Evolutionary conservation across 2,329 filamentous ascomycete species (phyloP).

Genomic region (Tympanopsis confertula): DNA sequence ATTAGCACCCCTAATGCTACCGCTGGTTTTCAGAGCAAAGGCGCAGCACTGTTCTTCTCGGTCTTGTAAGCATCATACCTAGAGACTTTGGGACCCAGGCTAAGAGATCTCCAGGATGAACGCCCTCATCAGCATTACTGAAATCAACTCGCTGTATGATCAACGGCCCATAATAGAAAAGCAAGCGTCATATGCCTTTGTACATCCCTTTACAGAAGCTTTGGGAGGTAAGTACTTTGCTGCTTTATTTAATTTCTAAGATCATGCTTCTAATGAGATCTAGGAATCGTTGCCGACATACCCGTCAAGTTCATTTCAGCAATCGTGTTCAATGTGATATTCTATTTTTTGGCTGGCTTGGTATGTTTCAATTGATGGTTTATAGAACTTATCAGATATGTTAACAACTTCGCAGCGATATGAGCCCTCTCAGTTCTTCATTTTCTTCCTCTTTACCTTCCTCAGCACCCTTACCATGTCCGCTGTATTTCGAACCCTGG

Average conservation of each 20-base stretch:
- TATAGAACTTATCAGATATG: not conserved
- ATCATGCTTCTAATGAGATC: no score
- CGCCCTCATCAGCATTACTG: conserved; percentile 2
- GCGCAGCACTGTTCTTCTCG: conserved; percentile 12
- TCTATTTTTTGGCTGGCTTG: conserved; percentile 61
- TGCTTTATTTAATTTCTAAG: no score
- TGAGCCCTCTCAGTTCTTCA: conserved; percentile 53
- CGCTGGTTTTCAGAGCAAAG: conserved; percentile 14
- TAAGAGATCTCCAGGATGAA: not conserved
- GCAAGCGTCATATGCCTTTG: conserved; percentile 49
- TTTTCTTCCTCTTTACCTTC: conserved; percentile 50
- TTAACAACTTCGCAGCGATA: conserved; percentile 46
- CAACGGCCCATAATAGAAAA: conserved; percentile 39
- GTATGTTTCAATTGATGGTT: not conserved
- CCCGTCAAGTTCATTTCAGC: conserved; percentile 55
- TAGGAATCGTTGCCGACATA: conserved; percentile 47
- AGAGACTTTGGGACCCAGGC: conserved; percentile 22
- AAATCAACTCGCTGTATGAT: conserved; percentile 5
- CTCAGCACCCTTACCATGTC: conserved; percentile 44
- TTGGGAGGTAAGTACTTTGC: conserved; percentile 38
- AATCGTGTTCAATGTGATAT: conserved; percentile 55
- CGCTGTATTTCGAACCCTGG: conserved; percentile 46
- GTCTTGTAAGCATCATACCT: conserved; percentile 34
- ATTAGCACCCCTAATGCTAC: conserved; percentile 1
- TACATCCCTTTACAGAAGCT: conserved; percentile 52